A percentile compares a stretch with the other conserved stretches of the same genome.
Evolutionary conservation across 306 rosid genomes (phyloP).

Genomic region (Medicago arabica): DNA sequence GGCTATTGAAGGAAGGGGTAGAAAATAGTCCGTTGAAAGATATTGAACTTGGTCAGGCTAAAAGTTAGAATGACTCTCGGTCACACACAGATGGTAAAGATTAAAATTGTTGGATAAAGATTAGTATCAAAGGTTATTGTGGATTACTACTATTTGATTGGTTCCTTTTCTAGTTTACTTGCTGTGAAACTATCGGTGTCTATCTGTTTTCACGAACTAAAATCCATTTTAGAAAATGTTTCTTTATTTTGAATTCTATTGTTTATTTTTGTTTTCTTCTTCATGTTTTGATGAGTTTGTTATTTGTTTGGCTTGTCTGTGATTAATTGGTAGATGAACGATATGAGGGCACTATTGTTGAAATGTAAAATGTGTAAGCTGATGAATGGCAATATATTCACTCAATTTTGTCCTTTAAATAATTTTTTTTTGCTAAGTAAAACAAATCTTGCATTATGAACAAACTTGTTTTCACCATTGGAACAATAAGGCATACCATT

Average conservation of each 20-base stretch:
- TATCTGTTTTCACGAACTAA: background rate
- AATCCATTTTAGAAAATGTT: background rate
- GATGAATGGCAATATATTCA: slow-evolving; percentile 17
- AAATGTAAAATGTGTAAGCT: slow-evolving; percentile 35
- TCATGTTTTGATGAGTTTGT: slow-evolving; percentile 26
- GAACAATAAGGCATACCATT: no score
- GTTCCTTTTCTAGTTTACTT: slow-evolving; percentile 3
- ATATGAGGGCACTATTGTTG: slow-evolving; percentile 15
- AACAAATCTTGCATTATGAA: no score
- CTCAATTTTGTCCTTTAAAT: background rate
- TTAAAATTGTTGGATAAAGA: background rate
- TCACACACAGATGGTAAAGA: background rate
- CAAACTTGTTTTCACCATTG: no score
- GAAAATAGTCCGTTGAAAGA: slow-evolving; percentile 2
- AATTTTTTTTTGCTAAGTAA: no score
- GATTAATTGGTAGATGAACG: slow-evolving; percentile 8
- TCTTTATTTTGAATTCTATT: slow-evolving; percentile 1
- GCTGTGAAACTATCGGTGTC: background rate
- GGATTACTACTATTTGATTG: background rate
- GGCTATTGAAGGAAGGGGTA: slow-evolving; percentile 24
- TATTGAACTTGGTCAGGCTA: slow-evolving; percentile 17
- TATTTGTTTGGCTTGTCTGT: slow-evolving; percentile 40
- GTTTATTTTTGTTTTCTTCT: background rate
- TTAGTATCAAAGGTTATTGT: background rate
- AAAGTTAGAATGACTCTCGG: background rate